A percentile compares a stretch with the other conserved stretches of the same genome.
Conservation (phyloP, 2,329 filamentous ascomycete species). For the Sclerotinia trifoliorum region DNA sequence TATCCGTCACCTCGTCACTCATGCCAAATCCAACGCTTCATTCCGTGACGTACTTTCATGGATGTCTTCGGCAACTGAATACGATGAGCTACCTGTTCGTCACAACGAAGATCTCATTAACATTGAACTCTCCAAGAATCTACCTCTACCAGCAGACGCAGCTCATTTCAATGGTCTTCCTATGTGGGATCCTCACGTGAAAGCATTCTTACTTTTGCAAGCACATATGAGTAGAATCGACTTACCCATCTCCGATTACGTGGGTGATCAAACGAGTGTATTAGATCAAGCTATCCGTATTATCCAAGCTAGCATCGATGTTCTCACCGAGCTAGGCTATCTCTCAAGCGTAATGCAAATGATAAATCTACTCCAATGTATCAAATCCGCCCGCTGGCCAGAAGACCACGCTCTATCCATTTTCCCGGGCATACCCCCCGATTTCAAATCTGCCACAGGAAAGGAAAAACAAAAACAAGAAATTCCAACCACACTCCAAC, state of each 20-base stretch:
- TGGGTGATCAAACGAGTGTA: conserved; percentile 86
- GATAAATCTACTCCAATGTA: conserved; percentile 82
- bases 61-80: conserved; percentile 93
- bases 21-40: conserved; percentile 71
- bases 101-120: conserved; percentile 99
- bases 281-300: conserved; percentile 97
- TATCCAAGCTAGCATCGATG: conserved; percentile 90
- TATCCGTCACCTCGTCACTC: conserved; percentile 76
- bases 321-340: conserved; percentile 85
- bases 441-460: conserved; percentile 26
- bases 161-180: conserved; percentile 60
- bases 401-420: conserved; percentile 76
- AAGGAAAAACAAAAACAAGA: conserved; percentile 28
- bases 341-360: conserved; percentile 75
- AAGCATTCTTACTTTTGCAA: conserved; percentile 89
- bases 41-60: conserved; percentile 84
- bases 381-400: conserved; percentile 93
- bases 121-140: conserved; percentile 76
- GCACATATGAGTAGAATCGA: conserved; percentile 92
- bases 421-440: conserved; percentile 65
- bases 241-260: conserved; percentile 93
- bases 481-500: conserved; percentile 40
- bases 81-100: conserved; percentile 94
- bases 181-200: conserved; percentile 98
- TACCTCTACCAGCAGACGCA: conserved; percentile 55